Evolutionary conservation across 2,329 filamentous ascomycete species (phyloP).

Genomic region (Hymenoscyphus salicellus): DNA sequence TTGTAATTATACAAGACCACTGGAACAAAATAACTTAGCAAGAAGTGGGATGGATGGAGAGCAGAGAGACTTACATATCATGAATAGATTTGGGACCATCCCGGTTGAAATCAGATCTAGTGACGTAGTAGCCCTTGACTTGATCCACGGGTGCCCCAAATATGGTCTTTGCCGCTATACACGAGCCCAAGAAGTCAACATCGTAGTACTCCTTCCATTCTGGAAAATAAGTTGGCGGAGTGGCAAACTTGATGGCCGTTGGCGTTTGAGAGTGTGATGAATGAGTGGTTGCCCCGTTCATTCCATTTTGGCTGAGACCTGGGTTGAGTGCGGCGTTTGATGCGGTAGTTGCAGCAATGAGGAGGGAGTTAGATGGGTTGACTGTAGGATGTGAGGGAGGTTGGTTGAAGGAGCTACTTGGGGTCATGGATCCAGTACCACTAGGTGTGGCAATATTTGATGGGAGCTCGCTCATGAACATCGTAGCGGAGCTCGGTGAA

Average conservation of each 20-base stretch:
- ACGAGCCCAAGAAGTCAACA: slow-evolving; percentile 66
- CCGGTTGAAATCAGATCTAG: slow-evolving; percentile 45
- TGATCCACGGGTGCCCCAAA: slow-evolving; percentile 65
- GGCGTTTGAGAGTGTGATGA: slow-evolving; percentile 66
- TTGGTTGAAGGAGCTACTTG: slow-evolving; percentile 49
- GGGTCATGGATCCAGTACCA: slow-evolving; percentile 88
- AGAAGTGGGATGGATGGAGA: not conserved
- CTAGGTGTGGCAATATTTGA: slow-evolving; percentile 89
- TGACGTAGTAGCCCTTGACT: slow-evolving; percentile 62
- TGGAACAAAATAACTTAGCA: not conserved
- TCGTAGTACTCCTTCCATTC: slow-evolving; percentile 60
- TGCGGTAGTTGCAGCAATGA: slow-evolving; percentile 84
- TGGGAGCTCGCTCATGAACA: slow-evolving; percentile 94
- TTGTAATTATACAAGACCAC: slow-evolving; percentile 1
- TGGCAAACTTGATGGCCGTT: slow-evolving; percentile 63
- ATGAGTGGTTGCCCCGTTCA: slow-evolving; percentile 49
- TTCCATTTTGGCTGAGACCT: slow-evolving; percentile 36
- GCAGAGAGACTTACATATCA: slow-evolving; percentile 32
- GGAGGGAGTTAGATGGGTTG: slow-evolving; percentile 76
- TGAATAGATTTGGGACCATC: slow-evolving; percentile 37
- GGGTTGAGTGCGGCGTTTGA: slow-evolving; percentile 36
- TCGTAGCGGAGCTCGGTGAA: slow-evolving; percentile 87
- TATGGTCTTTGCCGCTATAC: slow-evolving; percentile 68
- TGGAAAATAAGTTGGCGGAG: slow-evolving; percentile 68
- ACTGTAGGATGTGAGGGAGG: slow-evolving; percentile 51